Evolutionary conservation across 352 stramenopile species (phyloP), one percentile per base, ranked within the genome.

Genomic region (Globisporangium emineosum): DNA sequence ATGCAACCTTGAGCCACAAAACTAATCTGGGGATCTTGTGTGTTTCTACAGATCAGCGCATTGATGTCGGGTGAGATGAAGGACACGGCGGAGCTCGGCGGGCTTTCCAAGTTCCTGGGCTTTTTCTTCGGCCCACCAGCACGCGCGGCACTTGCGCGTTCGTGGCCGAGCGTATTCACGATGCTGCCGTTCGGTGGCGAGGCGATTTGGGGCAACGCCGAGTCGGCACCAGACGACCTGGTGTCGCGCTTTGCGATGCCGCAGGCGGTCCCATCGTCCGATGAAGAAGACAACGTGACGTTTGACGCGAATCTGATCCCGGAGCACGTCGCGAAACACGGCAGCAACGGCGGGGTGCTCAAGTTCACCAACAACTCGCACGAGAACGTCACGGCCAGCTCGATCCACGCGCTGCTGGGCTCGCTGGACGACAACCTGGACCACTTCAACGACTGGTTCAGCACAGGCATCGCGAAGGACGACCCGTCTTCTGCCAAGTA

Each of bases 31-130:
- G 51, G 21, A 30, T 42, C 19, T 5, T 47, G 17, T 57, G 43
- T 57, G 27, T 37, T 17, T 42, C 29, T 50, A 21, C 19, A 67
- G 62, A 88, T 97, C 23, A 93, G 91, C 62, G 89, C 94, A 21
- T 62, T 98, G 32, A 77, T 98, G 49, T 98, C 91, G 2, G 96
- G 96, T 5, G 95, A 99, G 75, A 98, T 98, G 84, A 97, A 97
- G 64, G 95, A 99, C 66, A 98, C 91, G 17, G 90, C 88, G 0
- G 71, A 98, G 52, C 72, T 98, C 9, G 88, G 91, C 27, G 81
- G 89, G 6, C 67, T 98, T 5, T 94, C 85, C 52, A 87, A 87
- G 51, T 85, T 98, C 62, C 65, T 98, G 3, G 80, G 82, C 45
- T 91, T 88, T 43, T 92, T 92, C 62, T 93, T 93, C 53, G 80